Conservation (phyloP, 768 basidiomycete genomes). For the Rhizopogon vesiculosus region DNA sequence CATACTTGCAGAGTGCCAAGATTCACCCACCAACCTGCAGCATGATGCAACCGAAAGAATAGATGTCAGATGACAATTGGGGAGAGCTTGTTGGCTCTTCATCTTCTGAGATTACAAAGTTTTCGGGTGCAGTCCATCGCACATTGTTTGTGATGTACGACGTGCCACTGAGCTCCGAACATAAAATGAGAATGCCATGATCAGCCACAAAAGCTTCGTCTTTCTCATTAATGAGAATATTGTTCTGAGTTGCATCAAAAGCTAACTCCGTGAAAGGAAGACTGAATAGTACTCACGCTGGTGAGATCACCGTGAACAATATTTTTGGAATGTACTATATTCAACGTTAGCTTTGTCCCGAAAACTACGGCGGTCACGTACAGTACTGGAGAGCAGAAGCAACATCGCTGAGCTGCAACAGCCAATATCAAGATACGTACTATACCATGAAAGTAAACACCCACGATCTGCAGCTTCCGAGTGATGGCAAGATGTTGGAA, state of each 20-base stretch:
- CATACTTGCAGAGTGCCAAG: not conserved
- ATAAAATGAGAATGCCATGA: constrained; percentile 37
- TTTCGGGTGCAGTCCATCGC: constrained; percentile 37
- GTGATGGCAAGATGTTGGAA: constrained; percentile 1
- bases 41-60: constrained; percentile 33
- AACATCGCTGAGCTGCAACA: not conserved
- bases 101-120: not conserved
- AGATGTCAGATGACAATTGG: constrained; percentile 16
- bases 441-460: not conserved
- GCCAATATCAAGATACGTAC: no score
- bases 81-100: not conserved
- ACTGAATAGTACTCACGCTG: not conserved
- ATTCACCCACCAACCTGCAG: constrained; percentile 27
- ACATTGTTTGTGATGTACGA: constrained; percentile 12
- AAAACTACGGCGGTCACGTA: not conserved
- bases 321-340: not conserved
- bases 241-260: not conserved
- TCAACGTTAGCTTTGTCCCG: not conserved
- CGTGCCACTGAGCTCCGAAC: constrained; percentile 28
- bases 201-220: constrained; percentile 35
- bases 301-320: constrained; percentile 4
- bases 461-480: constrained; percentile 12
- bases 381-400: not conserved
- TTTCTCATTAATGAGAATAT: constrained; percentile 31
- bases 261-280: not conserved